phyloP scores from a whole-genome alignment of 2,329 filamentous ascomycete genomes.

The Trichoderma sp. region DNA sequence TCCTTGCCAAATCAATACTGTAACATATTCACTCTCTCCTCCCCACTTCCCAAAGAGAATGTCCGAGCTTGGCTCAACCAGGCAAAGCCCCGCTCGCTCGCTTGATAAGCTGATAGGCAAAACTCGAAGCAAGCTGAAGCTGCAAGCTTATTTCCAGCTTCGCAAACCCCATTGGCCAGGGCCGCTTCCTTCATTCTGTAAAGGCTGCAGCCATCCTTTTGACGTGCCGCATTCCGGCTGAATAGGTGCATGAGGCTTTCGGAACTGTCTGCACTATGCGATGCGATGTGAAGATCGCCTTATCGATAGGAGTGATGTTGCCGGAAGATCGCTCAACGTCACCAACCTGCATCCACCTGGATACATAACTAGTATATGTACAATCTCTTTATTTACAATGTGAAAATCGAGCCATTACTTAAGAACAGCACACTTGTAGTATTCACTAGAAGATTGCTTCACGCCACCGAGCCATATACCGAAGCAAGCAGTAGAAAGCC shows the following conservation, averaged over 20 bases:
- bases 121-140: conserved; percentile 11
- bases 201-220: not conserved
- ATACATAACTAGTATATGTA: not conserved
- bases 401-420: not conserved
- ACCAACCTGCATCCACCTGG: not conserved
- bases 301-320: conserved; percentile 7
- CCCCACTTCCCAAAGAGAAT: not conserved
- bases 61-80: not conserved
- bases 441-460: not conserved
- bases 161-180: conserved; percentile 4
- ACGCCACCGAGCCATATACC: no score
- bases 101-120: conserved; percentile 25
- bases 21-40: no score
- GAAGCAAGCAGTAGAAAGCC: no score
- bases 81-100: not conserved
- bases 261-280: not conserved
- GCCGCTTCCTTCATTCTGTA: not conserved
- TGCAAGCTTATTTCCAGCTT: conserved; percentile 22
- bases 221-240: conserved; percentile 10
- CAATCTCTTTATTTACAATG: not conserved
- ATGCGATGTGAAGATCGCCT: not conserved
- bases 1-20: not conserved
- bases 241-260: conserved; percentile 20
- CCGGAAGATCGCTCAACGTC: not conserved
- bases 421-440: not conserved